phyloP scores from a whole-genome alignment of 2,329 filamentous ascomycete species.

The Plectosphaerella cucumerina region DNA sequence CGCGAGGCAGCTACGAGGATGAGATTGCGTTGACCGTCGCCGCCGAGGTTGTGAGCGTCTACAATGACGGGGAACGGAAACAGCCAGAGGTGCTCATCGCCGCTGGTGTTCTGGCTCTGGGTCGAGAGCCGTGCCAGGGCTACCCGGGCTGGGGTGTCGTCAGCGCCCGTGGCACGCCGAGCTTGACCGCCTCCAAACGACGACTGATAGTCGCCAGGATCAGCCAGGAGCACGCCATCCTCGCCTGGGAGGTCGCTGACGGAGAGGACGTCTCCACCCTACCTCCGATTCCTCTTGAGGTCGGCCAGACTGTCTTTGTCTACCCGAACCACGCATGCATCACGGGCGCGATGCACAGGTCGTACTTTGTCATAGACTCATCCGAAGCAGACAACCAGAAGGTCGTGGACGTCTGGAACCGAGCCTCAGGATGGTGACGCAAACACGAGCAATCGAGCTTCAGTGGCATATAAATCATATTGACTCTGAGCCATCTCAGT shows the following conservation, averaged over 20 bases:
- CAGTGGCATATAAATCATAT: too few species aligned
- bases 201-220: conserved; percentile 54
- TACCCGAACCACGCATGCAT: conserved; percentile 65
- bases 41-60: conserved; percentile 59
- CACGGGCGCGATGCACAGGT: conserved; percentile 54
- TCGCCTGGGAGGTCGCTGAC: conserved; percentile 42
- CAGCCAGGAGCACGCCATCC: conserved; percentile 61
- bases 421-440: conserved; percentile 47
- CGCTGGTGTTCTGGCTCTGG: conserved; percentile 54
- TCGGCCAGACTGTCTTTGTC: conserved; percentile 39
- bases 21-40: conserved; percentile 54
- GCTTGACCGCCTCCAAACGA: background rate
- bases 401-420: conserved; percentile 55
- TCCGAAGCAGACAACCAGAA: conserved; percentile 31
- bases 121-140: conserved; percentile 55
- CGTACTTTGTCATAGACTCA: conserved; percentile 51
- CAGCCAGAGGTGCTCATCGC: conserved; percentile 50
- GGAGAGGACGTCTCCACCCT: conserved; percentile 16
- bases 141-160: conserved; percentile 61
- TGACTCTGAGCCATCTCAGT: too few species aligned
- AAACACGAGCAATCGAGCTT: too few species aligned
- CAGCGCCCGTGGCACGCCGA: conserved; percentile 24
- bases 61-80: conserved; percentile 32
- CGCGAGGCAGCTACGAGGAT: conserved; percentile 21
- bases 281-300: conserved; percentile 31